Evolutionary conservation across 306 rosid species (phyloP).

Genomic region (Luffa aegyptiaca): DNA sequence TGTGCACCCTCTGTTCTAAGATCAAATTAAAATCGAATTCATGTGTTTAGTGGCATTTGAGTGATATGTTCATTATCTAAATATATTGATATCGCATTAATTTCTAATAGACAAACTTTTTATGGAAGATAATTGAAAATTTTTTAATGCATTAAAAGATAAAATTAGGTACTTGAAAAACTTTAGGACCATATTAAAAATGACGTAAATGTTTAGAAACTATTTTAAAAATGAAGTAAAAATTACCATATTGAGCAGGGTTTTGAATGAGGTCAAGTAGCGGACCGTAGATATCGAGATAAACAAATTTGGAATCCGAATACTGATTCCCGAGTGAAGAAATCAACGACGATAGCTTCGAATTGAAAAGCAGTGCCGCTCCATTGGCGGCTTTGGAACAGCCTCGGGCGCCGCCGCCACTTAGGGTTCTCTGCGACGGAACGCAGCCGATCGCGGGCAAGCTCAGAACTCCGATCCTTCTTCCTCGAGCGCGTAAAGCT

Average conservation of each 20-base stretch:
- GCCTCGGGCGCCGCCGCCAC: slow-evolving; percentile 29
- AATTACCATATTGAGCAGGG: slow-evolving; percentile 43
- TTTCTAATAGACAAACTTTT: too few relatives aligned
- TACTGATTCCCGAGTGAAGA: slow-evolving; percentile 17
- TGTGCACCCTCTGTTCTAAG: too few relatives aligned
- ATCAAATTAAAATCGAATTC: too few relatives aligned
- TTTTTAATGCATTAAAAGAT: too few relatives aligned
- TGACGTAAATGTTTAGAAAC: too few relatives aligned
- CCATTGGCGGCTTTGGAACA: slow-evolving; percentile 36
- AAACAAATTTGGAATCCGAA: slow-evolving; percentile 44
- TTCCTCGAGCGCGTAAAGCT: slow-evolving; percentile 44
- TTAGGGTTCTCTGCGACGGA: slow-evolving; percentile 53
- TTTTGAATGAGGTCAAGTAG: slow-evolving; percentile 29
- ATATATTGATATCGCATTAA: too few relatives aligned
- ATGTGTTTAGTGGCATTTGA: too few relatives aligned
- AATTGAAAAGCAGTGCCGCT: slow-evolving; percentile 55
- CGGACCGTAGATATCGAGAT: slow-evolving; percentile 39
- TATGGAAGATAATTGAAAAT: too few relatives aligned
- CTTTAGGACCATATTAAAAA: too few relatives aligned
- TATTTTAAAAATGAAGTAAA: too few relatives aligned
- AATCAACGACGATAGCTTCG: slow-evolving; percentile 33
- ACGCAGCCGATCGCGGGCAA: slow-evolving; percentile 49
- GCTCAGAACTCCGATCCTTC: slow-evolving; percentile 49
- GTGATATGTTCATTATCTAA: too few relatives aligned
- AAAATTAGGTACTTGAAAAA: too few relatives aligned